Conservation (phyloP, 75 land plant species). For the Pinus taeda region DNA sequence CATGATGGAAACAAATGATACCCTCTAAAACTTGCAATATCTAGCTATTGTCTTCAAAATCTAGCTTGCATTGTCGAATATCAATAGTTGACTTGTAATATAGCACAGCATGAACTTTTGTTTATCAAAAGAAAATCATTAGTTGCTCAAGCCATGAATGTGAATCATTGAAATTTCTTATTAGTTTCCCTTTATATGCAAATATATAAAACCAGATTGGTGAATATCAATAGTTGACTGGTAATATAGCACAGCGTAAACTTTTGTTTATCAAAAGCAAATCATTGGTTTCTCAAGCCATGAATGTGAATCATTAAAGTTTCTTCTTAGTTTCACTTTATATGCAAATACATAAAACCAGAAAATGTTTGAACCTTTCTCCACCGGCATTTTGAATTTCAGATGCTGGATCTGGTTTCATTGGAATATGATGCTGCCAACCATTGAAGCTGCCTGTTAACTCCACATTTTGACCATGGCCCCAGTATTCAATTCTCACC, state of each 20-base stretch:
- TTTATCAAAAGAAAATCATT: no score
- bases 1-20: neutral
- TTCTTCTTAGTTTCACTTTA: neutral
- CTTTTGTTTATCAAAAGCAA: neutral
- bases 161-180: constrained; percentile 1
- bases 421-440: constrained; percentile 76
- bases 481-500: constrained; percentile 75
- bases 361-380: constrained; percentile 43
- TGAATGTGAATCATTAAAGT: constrained; percentile 6
- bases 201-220: neutral
- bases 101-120: neutral
- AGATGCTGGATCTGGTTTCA: constrained; percentile 66
- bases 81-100: neutral
- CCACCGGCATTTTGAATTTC: constrained; percentile 27
- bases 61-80: neutral
- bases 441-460: constrained; percentile 96
- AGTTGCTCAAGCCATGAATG: neutral
- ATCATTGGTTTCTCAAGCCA: neutral
- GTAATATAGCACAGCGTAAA: neutral
- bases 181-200: neutral
- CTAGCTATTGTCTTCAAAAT: neutral
- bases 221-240: neutral
- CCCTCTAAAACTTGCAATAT: neutral
- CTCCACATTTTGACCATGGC: constrained; percentile 70
- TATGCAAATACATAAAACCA: constrained; percentile 5